Base-by-base conservation (phyloP, 257 asterid genomes). In the Capsicum pubescens region DNA sequence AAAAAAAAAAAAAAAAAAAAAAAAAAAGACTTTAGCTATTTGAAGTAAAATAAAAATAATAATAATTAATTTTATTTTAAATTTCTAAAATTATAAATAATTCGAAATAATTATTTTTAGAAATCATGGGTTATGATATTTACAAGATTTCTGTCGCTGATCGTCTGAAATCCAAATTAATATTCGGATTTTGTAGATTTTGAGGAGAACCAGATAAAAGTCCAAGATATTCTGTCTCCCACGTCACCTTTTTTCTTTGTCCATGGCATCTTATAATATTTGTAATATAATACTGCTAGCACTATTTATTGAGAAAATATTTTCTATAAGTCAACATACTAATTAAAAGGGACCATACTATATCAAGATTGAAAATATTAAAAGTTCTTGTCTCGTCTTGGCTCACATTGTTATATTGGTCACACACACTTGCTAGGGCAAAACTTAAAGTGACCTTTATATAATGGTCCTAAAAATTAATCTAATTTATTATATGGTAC, bases 181-280 rank as follows among this genome's bases (percentile, higher is more conserved):
- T 26, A 74, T 48, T 9, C 72, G 72, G 48, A 66, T 68, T 35
- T 67, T 67, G 74, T 67, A 3, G 11, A 67, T 35, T 68, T 68
- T 36, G 54, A 68, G 76, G 81, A 76, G 21, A 76, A 52, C 81
- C 63, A 76, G 61, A 76, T 48, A 52, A 52, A 52, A 74, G 5
- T 76, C 46, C 48, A 76, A 52, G 81, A 76, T 52, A 76, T 52
- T 50, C 61, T 76, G 61, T 76, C 81, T 52, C 52, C 81, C 81
- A 76, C 81, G 81, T 76, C 63, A 76, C 63, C 10, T 2, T 4
- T 36, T 15, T 52, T 4, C 58, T 50, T 50, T 13, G 2, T 72
- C 39, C 14, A 10, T 46, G 17, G 10, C 36, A 16, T 72, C n/a
- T 72, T 19, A n/a, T 46, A 5, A 0, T 44, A 9, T 42, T 19